phyloP scores from a whole-genome alignment of 768 basidiomycete species.

The Coprinopsis strossmayeri region DNA sequence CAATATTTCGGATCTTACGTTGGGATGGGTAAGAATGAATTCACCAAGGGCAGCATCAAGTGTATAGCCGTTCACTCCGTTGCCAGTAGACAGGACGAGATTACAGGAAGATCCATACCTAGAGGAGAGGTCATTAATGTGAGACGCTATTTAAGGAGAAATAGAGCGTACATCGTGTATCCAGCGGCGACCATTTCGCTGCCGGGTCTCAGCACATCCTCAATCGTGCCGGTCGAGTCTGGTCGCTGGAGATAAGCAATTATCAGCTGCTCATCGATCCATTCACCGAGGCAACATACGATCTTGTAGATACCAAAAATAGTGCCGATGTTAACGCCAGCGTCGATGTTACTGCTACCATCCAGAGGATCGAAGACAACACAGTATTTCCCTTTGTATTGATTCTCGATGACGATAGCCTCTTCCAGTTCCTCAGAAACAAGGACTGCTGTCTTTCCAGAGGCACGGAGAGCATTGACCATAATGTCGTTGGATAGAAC shows the following conservation, averaged over 20 bases:
- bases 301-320: conserved; percentile 96
- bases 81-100: conserved; percentile 89
- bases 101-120: conserved; percentile 93
- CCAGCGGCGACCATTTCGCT: conserved; percentile 97
- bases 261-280: conserved; percentile 7
- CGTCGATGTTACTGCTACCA: conserved; percentile 95
- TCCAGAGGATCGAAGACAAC: conserved; percentile 99
- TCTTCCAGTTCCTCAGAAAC: conserved; percentile 95
- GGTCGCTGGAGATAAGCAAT: conserved; percentile 40
- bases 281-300: conserved; percentile 40
- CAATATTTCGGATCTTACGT: conserved; percentile 36
- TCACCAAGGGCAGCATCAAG: conserved; percentile 93
- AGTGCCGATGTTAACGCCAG: conserved; percentile 96
- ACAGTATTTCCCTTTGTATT: conserved; percentile 82
- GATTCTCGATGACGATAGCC: conserved; percentile 83
- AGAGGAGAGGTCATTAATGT: neutral
- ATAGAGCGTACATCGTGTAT: conserved; percentile 76
- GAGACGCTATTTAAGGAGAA: conserved; percentile 5
- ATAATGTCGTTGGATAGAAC: conserved; percentile 99
- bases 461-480: conserved; percentile 93
- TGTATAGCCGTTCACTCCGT: conserved; percentile 97
- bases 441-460: conserved; percentile 94
- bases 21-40: conserved; percentile 97
- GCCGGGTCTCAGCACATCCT: conserved; percentile 90
- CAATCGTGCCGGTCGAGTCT: conserved; percentile 72